phyloP scores from a whole-genome alignment of 73 alveolate genomes.

The Halteria grandinella region DNA sequence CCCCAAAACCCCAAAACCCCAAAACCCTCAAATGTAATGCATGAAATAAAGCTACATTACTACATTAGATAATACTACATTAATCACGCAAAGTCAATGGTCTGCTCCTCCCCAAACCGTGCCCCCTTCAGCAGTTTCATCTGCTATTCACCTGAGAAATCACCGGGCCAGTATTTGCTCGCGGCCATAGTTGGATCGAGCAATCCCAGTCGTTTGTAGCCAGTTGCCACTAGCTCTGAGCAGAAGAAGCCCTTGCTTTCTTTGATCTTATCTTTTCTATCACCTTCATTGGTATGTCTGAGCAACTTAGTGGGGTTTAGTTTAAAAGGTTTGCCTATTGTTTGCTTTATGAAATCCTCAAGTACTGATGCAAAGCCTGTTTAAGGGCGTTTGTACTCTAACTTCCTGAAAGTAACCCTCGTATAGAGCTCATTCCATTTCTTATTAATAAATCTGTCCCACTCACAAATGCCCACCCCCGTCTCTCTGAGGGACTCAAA shows the following conservation, averaged over 20 bases:
- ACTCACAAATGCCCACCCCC: constrained; percentile 43
- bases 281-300: constrained; percentile 4
- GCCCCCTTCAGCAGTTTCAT: constrained; percentile 46
- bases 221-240: constrained; percentile 64
- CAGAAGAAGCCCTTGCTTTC: constrained; percentile 54
- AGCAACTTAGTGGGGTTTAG: constrained; percentile 20
- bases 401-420: constrained; percentile 27
- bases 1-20: constrained; percentile 18
- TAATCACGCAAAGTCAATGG: constrained; percentile 44
- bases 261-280: background rate
- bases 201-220: constrained; percentile 55
- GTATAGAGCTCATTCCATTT: constrained; percentile 41
- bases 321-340: constrained; percentile 52
- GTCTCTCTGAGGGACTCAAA: constrained; percentile 76
- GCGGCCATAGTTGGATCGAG: constrained; percentile 37
- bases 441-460: constrained; percentile 41
- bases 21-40: background rate
- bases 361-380: background rate
- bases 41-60: background rate
- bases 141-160: constrained; percentile 11
- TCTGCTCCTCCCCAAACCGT: constrained; percentile 42
- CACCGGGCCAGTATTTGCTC: constrained; percentile 63
- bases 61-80: background rate
- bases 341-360: constrained; percentile 21
- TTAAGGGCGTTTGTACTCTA: constrained; percentile 16